These are phyloP conservation scores for Pilasporangium apinafurcum DNA, from an alignment of 352 stramenopile species.

Conservation along the genomic window DNA sequence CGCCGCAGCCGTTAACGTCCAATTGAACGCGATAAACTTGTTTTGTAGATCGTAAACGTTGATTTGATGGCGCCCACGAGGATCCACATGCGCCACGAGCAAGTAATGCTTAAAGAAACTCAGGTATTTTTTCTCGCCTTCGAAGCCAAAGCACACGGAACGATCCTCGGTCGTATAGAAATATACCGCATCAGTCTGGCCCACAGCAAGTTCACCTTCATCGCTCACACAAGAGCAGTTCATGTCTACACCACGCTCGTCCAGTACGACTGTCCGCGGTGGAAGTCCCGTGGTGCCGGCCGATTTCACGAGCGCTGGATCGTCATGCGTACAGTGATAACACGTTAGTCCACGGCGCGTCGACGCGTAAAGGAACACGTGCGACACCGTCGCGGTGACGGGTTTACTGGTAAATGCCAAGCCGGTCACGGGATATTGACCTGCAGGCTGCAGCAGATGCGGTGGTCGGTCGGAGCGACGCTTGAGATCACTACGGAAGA, in stretches of 20 bases:
- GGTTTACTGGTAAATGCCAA: slow-evolving; percentile 79
- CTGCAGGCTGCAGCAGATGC: slow-evolving; percentile 69
- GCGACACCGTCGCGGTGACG: slow-evolving; percentile 43
- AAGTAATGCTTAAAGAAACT: slow-evolving; percentile 88
- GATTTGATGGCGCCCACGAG: slow-evolving; percentile 74
- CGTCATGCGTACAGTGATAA: slow-evolving; percentile 82
- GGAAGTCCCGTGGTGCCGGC: slow-evolving; percentile 47
- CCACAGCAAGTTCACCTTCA: slow-evolving; percentile 76
- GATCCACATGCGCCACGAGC: slow-evolving; percentile 76
- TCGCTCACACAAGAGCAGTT: slow-evolving; percentile 83
- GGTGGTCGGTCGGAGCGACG: slow-evolving; percentile 59
- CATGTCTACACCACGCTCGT: slow-evolving; percentile 76
- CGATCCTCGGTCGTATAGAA: slow-evolving; percentile 88
- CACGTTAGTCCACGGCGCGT: slow-evolving; percentile 74
- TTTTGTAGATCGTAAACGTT: slow-evolving; percentile 91
- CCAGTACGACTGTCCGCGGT: slow-evolving; percentile 66
- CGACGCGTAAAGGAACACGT: slow-evolving; percentile 78
- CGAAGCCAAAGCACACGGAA: slow-evolving; percentile 83
- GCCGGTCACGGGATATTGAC: slow-evolving; percentile 71
- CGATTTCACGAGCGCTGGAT: slow-evolving; percentile 70
- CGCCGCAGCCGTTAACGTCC: slow-evolving; percentile 67
- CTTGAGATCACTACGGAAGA: slow-evolving; percentile 79
- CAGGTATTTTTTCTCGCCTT: slow-evolving; percentile 84
- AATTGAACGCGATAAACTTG: slow-evolving; percentile 92
- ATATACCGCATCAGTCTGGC: slow-evolving; percentile 83